Evolutionary conservation across 176 grass and related monocot genomes (phyloP), one percentile per base, ranked within the genome.

Genomic region (Phoenix roebelenii): DNA sequence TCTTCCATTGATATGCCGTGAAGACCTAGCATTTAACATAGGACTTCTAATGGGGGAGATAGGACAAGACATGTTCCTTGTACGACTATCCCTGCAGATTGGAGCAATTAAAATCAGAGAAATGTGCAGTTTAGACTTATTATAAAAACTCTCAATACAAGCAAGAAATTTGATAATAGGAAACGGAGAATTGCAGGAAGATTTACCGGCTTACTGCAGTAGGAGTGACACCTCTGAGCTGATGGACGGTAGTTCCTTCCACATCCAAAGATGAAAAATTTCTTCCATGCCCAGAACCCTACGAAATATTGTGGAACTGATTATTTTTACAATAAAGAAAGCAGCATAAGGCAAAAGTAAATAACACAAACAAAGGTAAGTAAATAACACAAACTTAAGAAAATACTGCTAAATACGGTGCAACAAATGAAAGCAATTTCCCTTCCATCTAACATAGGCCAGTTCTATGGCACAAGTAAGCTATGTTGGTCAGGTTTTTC

Each of bases 31-130:
- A 63, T 66, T 85, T 35, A 81, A 63, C 53, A 83, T 75, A 50
- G 93, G 93, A 51, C 93, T 98, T 83, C 81, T 77, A 74, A 85
- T 85, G 29, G 87, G 93, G 74, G 93, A 98, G 55, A 98, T 84
- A 16, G 93, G 93, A 64, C 93, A 98, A 57, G 93, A 98, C 85
- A 91, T 89, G 59, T 89, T 92, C 57, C 81, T 32, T 48, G 88
- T 68, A 67, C 57, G 81, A 49, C 88, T 62, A 78, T 91, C 84
- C 67, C 93, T 98, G 84, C 58, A 81, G 17, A 22, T 22, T 25
- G 69, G 58, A 12, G 35, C 35, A 44, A 18, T 16, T 60, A 58
- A 60, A 56, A 76, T 69, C 76, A 58, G 70, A 22, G 48, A 15
- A 9, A 49, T 10, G 18, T 12, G 9, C 3, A 9, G 35, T 12